Evolutionary conservation across 441 rosid genomes (phyloP).

Genomic region (Sinapis alba): DNA sequence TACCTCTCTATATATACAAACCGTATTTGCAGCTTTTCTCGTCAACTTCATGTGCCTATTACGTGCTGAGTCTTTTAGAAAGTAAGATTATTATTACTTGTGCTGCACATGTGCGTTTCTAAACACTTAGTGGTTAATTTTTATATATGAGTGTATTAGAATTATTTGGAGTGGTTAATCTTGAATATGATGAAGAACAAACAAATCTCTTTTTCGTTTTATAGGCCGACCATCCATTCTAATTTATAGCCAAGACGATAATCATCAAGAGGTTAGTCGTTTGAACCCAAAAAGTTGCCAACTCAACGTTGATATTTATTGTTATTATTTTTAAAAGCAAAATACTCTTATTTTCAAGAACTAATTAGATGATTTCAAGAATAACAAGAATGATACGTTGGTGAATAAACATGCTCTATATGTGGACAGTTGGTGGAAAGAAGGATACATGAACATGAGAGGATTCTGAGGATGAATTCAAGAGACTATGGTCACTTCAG

Average conservation of each 20-base stretch:
- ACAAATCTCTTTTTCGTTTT: not conserved
- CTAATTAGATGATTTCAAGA: not conserved
- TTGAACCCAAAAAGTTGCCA: conserved; percentile 13
- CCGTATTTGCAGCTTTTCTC: conserved; percentile 31
- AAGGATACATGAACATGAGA: conserved; percentile 68
- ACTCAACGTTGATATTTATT: not conserved
- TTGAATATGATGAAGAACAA: conserved; percentile 15
- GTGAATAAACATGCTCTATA: not conserved
- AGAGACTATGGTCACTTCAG: conserved; percentile 74
- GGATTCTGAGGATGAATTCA: conserved; percentile 61
- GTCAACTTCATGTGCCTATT: conserved; percentile 27
- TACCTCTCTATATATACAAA: not conserved
- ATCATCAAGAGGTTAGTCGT: conserved; percentile 39
- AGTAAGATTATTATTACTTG: conserved; percentile 26
- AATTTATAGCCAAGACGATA: conserved; percentile 39
- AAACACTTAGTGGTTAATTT: not conserved
- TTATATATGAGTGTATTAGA: not conserved
- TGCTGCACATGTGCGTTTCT: conserved; percentile 30
- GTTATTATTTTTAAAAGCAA: not conserved
- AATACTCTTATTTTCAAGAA: conserved; percentile 7
- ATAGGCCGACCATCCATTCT: conserved; percentile 56
- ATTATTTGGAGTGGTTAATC: conserved; percentile 4
- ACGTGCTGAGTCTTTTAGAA: conserved; percentile 32
- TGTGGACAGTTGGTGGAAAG: conserved; percentile 32
- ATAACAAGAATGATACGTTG: not conserved